Conservation (phyloP, 2,329 filamentous ascomycete species). For the Dendrostoma leiphaemia region DNA sequence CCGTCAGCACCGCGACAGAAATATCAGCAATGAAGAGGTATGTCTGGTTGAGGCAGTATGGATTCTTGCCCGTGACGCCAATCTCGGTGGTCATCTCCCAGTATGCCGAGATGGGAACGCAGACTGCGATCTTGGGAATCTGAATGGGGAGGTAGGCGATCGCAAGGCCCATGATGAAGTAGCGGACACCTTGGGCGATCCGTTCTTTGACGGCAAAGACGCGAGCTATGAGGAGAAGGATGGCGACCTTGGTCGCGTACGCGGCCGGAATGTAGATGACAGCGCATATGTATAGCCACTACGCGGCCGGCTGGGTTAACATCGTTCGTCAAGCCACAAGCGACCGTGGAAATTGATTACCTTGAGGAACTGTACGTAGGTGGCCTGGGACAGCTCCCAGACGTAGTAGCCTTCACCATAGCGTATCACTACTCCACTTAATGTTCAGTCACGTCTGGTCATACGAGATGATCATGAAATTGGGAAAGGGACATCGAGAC, state of each 20-base stretch:
- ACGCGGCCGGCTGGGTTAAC: background rate
- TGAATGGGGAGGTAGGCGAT: constrained; percentile 17
- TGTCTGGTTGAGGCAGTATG: constrained; percentile 29
- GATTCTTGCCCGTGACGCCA: constrained; percentile 5
- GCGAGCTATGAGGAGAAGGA: constrained; percentile 25
- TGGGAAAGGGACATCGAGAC: background rate
- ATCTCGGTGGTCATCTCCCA: constrained; percentile 21
- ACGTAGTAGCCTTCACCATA: constrained; percentile 1
- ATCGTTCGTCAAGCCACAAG: background rate
- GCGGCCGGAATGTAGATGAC: constrained; percentile 23
- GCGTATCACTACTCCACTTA: background rate
- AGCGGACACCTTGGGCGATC: constrained; percentile 19
- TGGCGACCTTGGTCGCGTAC: constrained; percentile 24
- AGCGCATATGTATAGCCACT: constrained; percentile 18
- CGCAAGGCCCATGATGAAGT: constrained; percentile 18
- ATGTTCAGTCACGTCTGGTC: background rate
- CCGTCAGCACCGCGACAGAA: constrained; percentile 30
- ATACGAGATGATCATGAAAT: background rate
- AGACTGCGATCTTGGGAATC: constrained; percentile 20
- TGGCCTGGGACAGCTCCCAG: background rate
- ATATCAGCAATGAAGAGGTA: constrained; percentile 33
- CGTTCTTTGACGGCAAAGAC: constrained; percentile 22
- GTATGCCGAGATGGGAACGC: constrained; percentile 23
- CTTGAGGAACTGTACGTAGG: background rate
- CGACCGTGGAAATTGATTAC: background rate